Conservation (phyloP, 176 grass and related monocot species). For the Carex scoparia region DNA sequence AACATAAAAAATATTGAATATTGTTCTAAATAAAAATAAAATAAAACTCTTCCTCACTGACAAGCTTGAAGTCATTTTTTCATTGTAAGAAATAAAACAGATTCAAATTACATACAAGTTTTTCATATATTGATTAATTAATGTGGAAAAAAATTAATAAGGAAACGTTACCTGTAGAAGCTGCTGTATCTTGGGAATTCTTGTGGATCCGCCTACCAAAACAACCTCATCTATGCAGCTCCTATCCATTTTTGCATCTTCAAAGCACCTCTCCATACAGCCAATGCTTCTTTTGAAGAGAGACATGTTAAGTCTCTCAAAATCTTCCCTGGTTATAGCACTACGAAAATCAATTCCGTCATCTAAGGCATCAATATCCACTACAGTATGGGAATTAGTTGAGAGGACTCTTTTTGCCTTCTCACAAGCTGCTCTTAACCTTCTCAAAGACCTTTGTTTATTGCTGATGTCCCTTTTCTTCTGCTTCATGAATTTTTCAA, state of each 20-base stretch:
- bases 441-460: constrained; percentile 10
- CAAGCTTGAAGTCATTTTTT: no score
- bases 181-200: constrained; percentile 14
- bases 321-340: not conserved
- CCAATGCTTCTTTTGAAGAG: not conserved
- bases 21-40: no score
- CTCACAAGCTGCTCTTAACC: constrained; percentile 10
- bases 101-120: no score
- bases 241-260: constrained; percentile 2
- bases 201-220: not conserved
- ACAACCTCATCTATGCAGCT: constrained; percentile 9
- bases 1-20: no score
- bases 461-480: constrained; percentile 1
- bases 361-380: constrained; percentile 24
- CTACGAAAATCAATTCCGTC: constrained; percentile 10
- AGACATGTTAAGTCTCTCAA: not conserved
- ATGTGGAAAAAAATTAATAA: not conserved
- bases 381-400: not conserved
- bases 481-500: constrained; percentile 9
- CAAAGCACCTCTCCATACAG: not conserved
- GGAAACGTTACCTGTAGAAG: not conserved
- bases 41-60: no score
- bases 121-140: no score
- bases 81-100: no score
- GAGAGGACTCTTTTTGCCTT: constrained; percentile 20